Evolutionary conservation across 257 asterid species (phyloP), one percentile per base, ranked within the genome.

Genomic region (Lycium ferocissimum): DNA sequence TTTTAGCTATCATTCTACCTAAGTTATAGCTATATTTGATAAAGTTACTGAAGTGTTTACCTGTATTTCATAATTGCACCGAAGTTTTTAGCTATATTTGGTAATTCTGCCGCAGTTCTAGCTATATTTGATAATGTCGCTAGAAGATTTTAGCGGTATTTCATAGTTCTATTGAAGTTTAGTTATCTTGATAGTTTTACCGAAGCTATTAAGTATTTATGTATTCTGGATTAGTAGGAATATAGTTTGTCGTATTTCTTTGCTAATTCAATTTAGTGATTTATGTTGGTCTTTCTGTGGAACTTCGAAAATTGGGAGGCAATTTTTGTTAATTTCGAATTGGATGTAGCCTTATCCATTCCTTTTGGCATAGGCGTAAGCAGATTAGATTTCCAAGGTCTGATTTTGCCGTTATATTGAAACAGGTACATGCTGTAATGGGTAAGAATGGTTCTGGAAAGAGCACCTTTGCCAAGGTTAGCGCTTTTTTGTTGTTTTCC

Each of bases 401-500:
- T 91, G 76, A 91, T 84, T 51, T 83, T 79, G 69, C 35, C 62
- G 45, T 63, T 58, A 57, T 72, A 66, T 86, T 85, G 84, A 84
- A 56, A 79, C 73, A 97, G 99, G 96, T 94, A 86, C 99, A 97
- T 87, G 96, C 93, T 59, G 91, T 97, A 59, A 95, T 97, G 99
- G 99, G 99, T 86, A 94, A 93, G 91, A 97, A 97, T 89, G 99
- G 99, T 89, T 97, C 98, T 58, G 99, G 99, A 79, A 97, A 97
- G 97, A 95, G 99, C 90, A 97, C 99, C 53, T 94, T 97, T 76
- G 99, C 98, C 5, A 97, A 97, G 99, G 99, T 97, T 65, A 90
- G 97, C 88, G 85, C 85, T 85, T 53, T 51, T 78, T 35, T 78
- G 26, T 22, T 73, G 47, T 65, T 81, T 63, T 51, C 35, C 57